Evolutionary conservation across 139 green algal species (phyloP).

Genomic region (Chlamydomonas sphaeroides): DNA sequence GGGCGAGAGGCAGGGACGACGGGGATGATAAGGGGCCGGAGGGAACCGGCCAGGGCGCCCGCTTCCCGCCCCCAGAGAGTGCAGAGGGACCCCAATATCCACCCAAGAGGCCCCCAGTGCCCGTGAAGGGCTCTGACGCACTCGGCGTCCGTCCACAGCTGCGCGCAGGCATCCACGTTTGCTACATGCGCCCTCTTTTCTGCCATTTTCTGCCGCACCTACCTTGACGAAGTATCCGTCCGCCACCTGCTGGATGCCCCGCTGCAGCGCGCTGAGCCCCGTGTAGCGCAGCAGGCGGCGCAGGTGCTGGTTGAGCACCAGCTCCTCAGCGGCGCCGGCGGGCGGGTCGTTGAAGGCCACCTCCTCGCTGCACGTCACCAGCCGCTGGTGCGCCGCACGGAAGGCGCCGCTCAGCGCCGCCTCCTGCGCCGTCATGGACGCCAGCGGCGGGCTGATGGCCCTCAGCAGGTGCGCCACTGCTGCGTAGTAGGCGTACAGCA

Average conservation of each 20-base stretch:
- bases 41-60: too few species aligned
- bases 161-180: too few species aligned
- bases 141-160: too few species aligned
- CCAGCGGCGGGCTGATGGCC: constrained; percentile 83
- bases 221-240: constrained; percentile 90
- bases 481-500: constrained; percentile 84
- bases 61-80: too few species aligned
- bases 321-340: constrained; percentile 71
- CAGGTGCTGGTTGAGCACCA: constrained; percentile 95
- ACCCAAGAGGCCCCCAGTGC: too few species aligned
- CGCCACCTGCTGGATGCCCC: constrained; percentile 86
- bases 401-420: constrained; percentile 77
- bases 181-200: too few species aligned
- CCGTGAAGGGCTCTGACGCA: too few species aligned
- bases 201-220: too few species aligned
- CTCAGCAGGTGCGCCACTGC: constrained; percentile 76
- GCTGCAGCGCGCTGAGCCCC: constrained; percentile 84
- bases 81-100: too few species aligned
- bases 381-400: constrained; percentile 61
- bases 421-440: constrained; percentile 87
- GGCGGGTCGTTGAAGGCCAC: constrained; percentile 93
- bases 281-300: constrained; percentile 83
- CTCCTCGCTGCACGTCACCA: constrained; percentile 63
- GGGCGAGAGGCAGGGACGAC: too few species aligned
- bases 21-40: too few species aligned